These are phyloP conservation scores for Fusarium sp. DNA, from an alignment of 2,329 filamentous ascomycete species.

Conservation along the genomic window DNA sequence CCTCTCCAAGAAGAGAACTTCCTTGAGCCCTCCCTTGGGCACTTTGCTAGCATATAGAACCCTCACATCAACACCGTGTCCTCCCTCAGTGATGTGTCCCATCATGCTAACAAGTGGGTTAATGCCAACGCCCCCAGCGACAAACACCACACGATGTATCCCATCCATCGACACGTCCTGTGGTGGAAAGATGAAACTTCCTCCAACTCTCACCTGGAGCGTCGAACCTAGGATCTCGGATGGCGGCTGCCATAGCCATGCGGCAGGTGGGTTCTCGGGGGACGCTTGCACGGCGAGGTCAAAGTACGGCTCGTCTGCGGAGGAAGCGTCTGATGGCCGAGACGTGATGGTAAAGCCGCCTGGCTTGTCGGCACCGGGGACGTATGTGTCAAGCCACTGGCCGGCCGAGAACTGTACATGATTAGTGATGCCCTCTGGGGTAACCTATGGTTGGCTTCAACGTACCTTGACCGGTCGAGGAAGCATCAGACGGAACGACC, in stretches of 20 bases:
- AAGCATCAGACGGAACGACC: slow-evolving; percentile 74
- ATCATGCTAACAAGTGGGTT: slow-evolving; percentile 85
- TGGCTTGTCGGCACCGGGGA: slow-evolving; percentile 74
- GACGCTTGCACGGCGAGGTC: slow-evolving; percentile 84
- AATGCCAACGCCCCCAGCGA: slow-evolving; percentile 85
- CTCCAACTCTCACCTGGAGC: slow-evolving; percentile 78
- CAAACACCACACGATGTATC: slow-evolving; percentile 72
- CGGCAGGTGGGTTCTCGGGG: slow-evolving; percentile 75
- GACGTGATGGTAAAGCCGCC: slow-evolving; percentile 93
- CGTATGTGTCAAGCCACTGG: slow-evolving; percentile 88
- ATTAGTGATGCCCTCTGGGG: neutral
- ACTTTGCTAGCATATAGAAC: slow-evolving; percentile 71
- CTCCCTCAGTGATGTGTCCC: slow-evolving; percentile 62
- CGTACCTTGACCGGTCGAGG: slow-evolving; percentile 61
- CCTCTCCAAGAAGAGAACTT: slow-evolving; percentile 64
- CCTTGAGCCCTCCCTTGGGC: slow-evolving; percentile 41
- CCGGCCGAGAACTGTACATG: slow-evolving; percentile 75
- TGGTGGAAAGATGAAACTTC: slow-evolving; percentile 84
- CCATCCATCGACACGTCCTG: slow-evolving; percentile 49
- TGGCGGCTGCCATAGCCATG: slow-evolving; percentile 76
- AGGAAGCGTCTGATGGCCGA: slow-evolving; percentile 67
- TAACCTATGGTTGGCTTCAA: neutral
- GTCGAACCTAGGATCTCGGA: slow-evolving; percentile 66
- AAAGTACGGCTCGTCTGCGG: slow-evolving; percentile 60
- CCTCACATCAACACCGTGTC: slow-evolving; percentile 55